phyloP scores from a whole-genome alignment of 305 asterid species.

The Solanum hybrid region DNA sequence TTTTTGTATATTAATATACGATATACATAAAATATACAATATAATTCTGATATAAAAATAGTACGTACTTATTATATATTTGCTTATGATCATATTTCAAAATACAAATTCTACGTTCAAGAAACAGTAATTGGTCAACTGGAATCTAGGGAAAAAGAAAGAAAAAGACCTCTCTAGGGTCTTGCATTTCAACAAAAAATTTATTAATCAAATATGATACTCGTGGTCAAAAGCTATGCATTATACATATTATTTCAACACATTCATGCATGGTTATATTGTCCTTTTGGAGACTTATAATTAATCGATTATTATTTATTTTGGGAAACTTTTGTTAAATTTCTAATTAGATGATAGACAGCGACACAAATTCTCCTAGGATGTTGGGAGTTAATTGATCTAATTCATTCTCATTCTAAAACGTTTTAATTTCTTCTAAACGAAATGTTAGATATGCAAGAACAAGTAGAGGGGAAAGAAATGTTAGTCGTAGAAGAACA shows the following conservation, averaged over 20 bases:
- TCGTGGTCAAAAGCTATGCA: not conserved
- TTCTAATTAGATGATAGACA: not conserved
- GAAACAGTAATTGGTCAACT: not conserved
- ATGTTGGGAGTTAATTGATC: not conserved
- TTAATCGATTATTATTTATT: not conserved
- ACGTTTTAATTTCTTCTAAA: not conserved
- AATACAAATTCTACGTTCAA: not conserved
- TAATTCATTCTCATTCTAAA: not conserved
- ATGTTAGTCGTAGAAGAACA: not conserved
- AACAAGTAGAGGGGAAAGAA: not conserved
- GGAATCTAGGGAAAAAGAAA: not conserved
- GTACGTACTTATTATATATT: not conserved
- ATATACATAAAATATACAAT: not conserved
- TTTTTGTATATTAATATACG: not conserved
- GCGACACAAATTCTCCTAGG: not conserved
- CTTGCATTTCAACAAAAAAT: not conserved
- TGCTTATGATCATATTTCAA: not conserved
- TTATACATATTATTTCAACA: not conserved
- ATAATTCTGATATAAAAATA: not conserved
- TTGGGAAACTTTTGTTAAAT: not conserved
- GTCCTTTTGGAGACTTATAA: not conserved
- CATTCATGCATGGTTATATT: not conserved
- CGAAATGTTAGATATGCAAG: not conserved
- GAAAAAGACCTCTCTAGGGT: not conserved
- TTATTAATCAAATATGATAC: not conserved